Base-by-base conservation (phyloP, 2,329 filamentous ascomycete genomes). In the Paecilomyces sp. region DNA sequence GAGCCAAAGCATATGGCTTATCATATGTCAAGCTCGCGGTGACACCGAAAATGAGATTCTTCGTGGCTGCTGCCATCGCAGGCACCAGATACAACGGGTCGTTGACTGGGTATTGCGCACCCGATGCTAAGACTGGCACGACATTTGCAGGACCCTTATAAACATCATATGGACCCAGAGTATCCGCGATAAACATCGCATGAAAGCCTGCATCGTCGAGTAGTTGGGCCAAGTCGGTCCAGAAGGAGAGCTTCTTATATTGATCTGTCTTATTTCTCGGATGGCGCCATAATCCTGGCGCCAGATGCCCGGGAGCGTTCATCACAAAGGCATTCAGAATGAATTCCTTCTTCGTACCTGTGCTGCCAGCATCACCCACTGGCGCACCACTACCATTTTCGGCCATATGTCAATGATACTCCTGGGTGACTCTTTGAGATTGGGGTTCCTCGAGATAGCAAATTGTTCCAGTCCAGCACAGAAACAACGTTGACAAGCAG, bases 21-120 rank as follows among this genome's bases (percentile, higher is more conserved):
- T 84, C 81, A 57, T 83, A 83, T 0, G 81, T 84, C 0, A 80
- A 83, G 0, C 79, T 81, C 0, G 81, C 82, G 0, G 82, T 84
- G 1, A 81, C 79, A 0, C 80, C 81, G 3, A 84, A 79, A 0
- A 79, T 72, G 58, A 82, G 69, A 22, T 74, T 76, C 61, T 79
- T 74, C 0, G 80, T 80, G 2, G 73, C 76, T 3, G 78, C 72
- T 7, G 79, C 78, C 75, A 81, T 77, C 1, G 79, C 79, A 1
- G 79, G 71, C 12, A 81, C 71, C 24, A 69, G 68, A 60, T 73
- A 74, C 15, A 75, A 68, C 0, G 75, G 73, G 59, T 78, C 76
- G 18, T 75, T 76, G 58, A 78, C 73, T 4, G 76, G 77, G 61
- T 76, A 78, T 55, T 78, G 77, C 0, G 76, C 76, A 9, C 67